phyloP scores from a whole-genome alignment of 768 basidiomycete genomes.

The Trametes coccinea region DNA sequence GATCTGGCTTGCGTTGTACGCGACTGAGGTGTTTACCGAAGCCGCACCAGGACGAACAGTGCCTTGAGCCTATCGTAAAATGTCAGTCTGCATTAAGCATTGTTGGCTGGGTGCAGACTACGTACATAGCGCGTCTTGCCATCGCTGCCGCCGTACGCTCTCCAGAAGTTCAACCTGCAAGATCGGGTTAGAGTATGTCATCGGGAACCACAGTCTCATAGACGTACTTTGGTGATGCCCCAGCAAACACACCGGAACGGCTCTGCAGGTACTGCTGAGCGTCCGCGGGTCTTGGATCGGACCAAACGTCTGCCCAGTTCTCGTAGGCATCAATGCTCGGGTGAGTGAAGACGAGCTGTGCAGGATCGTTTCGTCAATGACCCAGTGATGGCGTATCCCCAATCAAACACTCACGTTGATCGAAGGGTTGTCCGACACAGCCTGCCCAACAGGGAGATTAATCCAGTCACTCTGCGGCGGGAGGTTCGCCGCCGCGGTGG shows the following conservation, averaged over 20 bases:
- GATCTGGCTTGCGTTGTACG: slow-evolving; percentile 54
- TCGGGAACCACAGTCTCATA: not conserved
- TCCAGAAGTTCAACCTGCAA: slow-evolving; percentile 61
- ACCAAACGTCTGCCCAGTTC: slow-evolving; percentile 64
- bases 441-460: slow-evolving; percentile 58
- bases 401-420: slow-evolving; percentile 48
- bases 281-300: slow-evolving; percentile 54
- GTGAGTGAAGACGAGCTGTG: slow-evolving; percentile 61
- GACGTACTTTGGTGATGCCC: slow-evolving; percentile 53
- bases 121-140: slow-evolving; percentile 50
- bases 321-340: slow-evolving; percentile 62
- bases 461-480: slow-evolving; percentile 54
- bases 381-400: not conserved
- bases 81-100: not conserved
- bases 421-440: slow-evolving; percentile 62
- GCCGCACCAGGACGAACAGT: slow-evolving; percentile 63
- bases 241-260: slow-evolving; percentile 57
- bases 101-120: not conserved
- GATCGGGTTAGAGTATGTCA: not conserved
- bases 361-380: not conserved
- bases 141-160: slow-evolving; percentile 48
- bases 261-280: slow-evolving; percentile 51
- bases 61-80: slow-evolving; percentile 50
- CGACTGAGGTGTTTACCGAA: slow-evolving; percentile 46
- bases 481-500: slow-evolving; percentile 47